A percentile compares a stretch with the other conserved stretches of the same genome.
These are phyloP conservation scores for grape (Vitis vinifera) DNA, from an alignment of 164 flowering plant genomes.

Conservation along the genomic window DNA sequence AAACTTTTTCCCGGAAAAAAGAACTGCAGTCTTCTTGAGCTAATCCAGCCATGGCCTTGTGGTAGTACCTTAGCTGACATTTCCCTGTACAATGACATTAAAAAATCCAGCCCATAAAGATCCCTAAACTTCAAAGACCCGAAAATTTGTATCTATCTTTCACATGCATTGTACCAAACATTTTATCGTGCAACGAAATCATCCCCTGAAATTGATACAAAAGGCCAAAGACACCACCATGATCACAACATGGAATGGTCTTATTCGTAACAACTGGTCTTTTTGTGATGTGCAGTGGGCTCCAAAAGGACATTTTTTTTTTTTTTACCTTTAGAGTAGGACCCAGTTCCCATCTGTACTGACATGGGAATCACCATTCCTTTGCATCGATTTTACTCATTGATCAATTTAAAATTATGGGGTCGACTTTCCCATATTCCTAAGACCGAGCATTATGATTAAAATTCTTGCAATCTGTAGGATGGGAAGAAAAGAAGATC, in stretches of 20 bases:
- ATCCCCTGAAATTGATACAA: not conserved
- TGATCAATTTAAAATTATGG: not conserved
- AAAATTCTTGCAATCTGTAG: not conserved
- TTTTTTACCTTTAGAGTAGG: not conserved
- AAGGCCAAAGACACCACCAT: not conserved
- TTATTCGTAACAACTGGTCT: no score
- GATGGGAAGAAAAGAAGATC: conserved; percentile 14
- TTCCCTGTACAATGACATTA: no score
- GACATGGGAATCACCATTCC: not conserved
- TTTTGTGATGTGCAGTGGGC: not conserved
- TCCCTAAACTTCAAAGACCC: no score
- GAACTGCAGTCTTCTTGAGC: no score
- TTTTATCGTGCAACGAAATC: no score
- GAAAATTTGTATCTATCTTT: not conserved
- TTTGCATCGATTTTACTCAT: not conserved
- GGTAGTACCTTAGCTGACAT: no score
- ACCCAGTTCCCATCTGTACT: not conserved
- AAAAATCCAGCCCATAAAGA: no score
- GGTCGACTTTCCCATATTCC: conserved; percentile 20
- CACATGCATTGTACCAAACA: not conserved
- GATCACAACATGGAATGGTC: not conserved
- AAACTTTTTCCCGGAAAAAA: no score
- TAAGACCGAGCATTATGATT: conserved; percentile 15
- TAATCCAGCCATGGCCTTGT: no score
- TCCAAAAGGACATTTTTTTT: not conserved